These are phyloP conservation scores for Croton laevigatus DNA, from an alignment of 441 rosid genomes.

Conservation along the genomic window DNA sequence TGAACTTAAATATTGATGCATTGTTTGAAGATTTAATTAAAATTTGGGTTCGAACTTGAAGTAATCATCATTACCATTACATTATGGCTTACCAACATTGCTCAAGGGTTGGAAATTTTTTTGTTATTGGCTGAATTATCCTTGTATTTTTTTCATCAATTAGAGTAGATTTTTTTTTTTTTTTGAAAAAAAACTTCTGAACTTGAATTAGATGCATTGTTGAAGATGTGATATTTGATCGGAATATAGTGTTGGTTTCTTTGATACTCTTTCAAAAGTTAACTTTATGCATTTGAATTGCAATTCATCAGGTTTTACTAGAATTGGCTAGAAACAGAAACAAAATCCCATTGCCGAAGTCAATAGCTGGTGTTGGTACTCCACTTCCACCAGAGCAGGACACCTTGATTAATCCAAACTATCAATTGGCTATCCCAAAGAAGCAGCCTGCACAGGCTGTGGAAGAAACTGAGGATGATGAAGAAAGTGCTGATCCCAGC, in stretches of 20 bases:
- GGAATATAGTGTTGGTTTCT: background rate
- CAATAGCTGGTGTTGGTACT: slow-evolving; percentile 59
- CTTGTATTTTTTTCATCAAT: background rate
- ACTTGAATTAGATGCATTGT: background rate
- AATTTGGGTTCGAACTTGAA: too few species aligned
- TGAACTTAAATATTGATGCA: too few species aligned
- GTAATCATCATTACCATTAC: too few species aligned
- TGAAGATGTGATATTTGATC: background rate
- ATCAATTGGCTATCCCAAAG: slow-evolving; percentile 67
- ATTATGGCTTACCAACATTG: too few species aligned
- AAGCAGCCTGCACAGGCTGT: slow-evolving; percentile 49
- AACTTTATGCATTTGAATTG: background rate
- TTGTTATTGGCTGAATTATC: background rate
- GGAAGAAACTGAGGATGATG: slow-evolving; percentile 78
- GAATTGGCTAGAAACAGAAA: slow-evolving; percentile 81
- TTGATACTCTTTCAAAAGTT: background rate
- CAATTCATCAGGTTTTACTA: slow-evolving; percentile 50
- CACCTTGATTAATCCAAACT: slow-evolving; percentile 69
- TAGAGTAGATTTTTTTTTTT: background rate
- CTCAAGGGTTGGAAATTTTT: background rate
- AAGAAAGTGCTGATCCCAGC: slow-evolving; percentile 52
- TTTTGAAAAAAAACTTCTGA: too few species aligned
- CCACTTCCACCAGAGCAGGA: slow-evolving; percentile 86
- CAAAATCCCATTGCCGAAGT: slow-evolving; percentile 78
- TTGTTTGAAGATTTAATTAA: too few species aligned